A percentile compares a stretch with the other conserved stretches of the same genome.
phyloP scores from a whole-genome alignment of 1,284 basidiomycete genomes.

The Trametes pubescens region DNA sequence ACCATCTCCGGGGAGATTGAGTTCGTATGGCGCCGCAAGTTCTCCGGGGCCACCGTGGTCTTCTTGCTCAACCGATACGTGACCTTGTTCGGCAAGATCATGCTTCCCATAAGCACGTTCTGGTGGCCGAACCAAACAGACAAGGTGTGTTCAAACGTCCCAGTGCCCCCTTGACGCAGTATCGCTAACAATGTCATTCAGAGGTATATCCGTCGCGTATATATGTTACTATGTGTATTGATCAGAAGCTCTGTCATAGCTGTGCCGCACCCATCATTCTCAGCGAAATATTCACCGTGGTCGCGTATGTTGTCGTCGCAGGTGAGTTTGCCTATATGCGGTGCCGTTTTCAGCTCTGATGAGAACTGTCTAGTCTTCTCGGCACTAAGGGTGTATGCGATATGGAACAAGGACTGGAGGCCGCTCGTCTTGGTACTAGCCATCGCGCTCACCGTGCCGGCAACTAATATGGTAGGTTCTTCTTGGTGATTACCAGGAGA shows the following conservation, averaged over 20 bases:
- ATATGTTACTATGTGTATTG: not conserved
- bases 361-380: conserved; percentile 21
- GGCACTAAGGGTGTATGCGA: conserved; percentile 32
- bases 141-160: conserved; percentile 7
- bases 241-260: not conserved
- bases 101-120: conserved; percentile 26
- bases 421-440: conserved; percentile 18
- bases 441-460: conserved; percentile 27
- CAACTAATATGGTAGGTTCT: conserved; percentile 27
- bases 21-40: conserved; percentile 31
- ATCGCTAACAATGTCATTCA: not conserved
- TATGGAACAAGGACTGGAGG: conserved; percentile 30
- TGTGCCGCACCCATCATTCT: conserved; percentile 21
- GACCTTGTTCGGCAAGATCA: conserved; percentile 27
- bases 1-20: conserved; percentile 32
- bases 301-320: conserved; percentile 27
- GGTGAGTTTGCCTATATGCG: conserved; percentile 13
- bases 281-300: conserved; percentile 18
- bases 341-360: not conserved
- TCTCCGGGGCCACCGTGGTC: conserved; percentile 32
- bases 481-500: not conserved
- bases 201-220: not conserved
- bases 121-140: conserved; percentile 27
- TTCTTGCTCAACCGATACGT: conserved; percentile 35
- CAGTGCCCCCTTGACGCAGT: not conserved